phyloP scores from a whole-genome alignment of 2,329 filamentous ascomycete genomes.

The Sporothrix protearum region DNA sequence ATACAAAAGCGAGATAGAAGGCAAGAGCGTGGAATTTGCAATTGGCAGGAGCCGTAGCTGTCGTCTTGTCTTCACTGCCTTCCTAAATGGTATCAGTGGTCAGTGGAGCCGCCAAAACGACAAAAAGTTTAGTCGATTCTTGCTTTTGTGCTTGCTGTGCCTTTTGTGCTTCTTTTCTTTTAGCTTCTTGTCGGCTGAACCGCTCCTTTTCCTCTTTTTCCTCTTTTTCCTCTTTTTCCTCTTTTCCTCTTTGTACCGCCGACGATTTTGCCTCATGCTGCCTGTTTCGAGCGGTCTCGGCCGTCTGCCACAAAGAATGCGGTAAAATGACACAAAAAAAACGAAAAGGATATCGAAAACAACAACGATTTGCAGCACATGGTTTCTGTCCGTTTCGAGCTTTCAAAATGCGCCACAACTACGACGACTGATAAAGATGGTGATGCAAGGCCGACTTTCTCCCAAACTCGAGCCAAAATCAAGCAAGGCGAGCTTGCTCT shows the following conservation, averaged over 20 bases:
- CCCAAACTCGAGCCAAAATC: background rate
- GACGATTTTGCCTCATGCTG: background rate
- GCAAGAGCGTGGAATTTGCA: background rate
- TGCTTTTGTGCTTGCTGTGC: background rate
- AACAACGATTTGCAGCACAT: background rate
- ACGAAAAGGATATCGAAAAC: background rate
- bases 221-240: background rate
- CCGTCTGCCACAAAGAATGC: background rate
- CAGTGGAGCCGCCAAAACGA: background rate
- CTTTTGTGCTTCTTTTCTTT: background rate
- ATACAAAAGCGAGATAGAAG: background rate
- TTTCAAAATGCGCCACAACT: background rate
- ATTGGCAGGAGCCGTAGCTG: background rate
- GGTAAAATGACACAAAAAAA: background rate
- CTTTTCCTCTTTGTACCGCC: background rate
- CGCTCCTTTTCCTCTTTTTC: background rate
- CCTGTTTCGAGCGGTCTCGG: constrained; percentile 1
- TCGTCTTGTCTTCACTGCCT: constrained; percentile 5
- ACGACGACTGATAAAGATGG: constrained; percentile 8
- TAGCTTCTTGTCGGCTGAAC: background rate
- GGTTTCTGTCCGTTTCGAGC: background rate
- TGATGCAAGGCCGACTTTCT: background rate
- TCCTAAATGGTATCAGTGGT: constrained; percentile 6
- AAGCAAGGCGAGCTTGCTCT: background rate
- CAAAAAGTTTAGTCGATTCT: background rate